Conservation (phyloP, 768 basidiomycete species). For the Pisolithus microcarpus region DNA sequence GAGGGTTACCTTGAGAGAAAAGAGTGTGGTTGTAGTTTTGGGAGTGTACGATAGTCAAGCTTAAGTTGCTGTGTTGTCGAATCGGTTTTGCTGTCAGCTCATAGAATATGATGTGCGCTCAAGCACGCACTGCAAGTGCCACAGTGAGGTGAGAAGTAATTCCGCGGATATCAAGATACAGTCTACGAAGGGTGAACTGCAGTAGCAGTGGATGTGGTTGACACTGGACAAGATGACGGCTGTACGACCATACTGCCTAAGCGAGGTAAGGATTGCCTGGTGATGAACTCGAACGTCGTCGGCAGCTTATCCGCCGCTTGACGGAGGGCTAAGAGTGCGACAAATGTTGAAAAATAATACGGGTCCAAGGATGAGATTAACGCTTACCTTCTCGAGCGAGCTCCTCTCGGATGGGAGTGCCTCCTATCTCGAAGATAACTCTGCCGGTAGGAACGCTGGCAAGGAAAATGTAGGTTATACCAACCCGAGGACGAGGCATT, state of each 20-base stretch:
- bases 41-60: too few species aligned
- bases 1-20: constrained; percentile 46
- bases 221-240: constrained; percentile 15
- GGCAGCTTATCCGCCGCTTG: constrained; percentile 87
- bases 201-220: neutral
- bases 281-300: constrained; percentile 82
- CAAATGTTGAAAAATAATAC: neutral
- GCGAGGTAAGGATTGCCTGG: constrained; percentile 57
- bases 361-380: neutral
- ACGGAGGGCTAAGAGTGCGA: constrained; percentile 55
- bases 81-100: too few species aligned
- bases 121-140: too few species aligned
- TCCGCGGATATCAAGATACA: too few species aligned
- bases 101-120: too few species aligned
- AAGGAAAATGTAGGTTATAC: neutral
- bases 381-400: constrained; percentile 80
- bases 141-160: too few species aligned
- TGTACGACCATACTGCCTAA: constrained; percentile 60
- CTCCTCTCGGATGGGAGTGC: constrained; percentile 82
- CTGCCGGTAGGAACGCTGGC: constrained; percentile 77
- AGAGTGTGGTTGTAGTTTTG: neutral
- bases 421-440: constrained; percentile 92
- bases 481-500: neutral
- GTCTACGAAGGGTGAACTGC: neutral
- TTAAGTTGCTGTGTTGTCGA: too few species aligned